Evolutionary conservation across 2,329 filamentous ascomycete genomes (phyloP).

Genomic region (Aspergillus sp.): DNA sequence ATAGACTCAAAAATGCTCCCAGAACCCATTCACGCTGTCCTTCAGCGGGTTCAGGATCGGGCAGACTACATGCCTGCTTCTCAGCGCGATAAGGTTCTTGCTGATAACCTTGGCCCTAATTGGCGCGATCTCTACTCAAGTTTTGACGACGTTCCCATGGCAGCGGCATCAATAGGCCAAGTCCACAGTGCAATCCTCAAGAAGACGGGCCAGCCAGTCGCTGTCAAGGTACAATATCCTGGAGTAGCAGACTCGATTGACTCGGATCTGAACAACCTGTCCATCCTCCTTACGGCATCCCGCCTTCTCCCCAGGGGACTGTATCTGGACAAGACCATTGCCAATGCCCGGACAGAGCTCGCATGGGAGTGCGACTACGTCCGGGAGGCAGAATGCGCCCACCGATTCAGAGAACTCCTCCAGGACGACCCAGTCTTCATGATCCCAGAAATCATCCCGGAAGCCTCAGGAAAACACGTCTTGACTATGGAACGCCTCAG

Average conservation of each 20-base stretch:
- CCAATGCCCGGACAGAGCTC: constrained; percentile 83
- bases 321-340: constrained; percentile 94
- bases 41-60: constrained; percentile 90
- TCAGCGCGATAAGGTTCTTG: constrained; percentile 79
- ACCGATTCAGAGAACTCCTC: constrained; percentile 71
- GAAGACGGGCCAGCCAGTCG: constrained; percentile 67
- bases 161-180: constrained; percentile 93
- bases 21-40: constrained; percentile 73
- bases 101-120: constrained; percentile 67
- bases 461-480: constrained; percentile 79
- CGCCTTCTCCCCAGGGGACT: constrained; percentile 83
- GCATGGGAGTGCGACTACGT: constrained; percentile 96
- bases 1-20: constrained; percentile 87
- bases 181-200: constrained; percentile 80
- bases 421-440: constrained; percentile 68
- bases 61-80: constrained; percentile 97
- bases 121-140: constrained; percentile 78
- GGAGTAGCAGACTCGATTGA: constrained; percentile 94
- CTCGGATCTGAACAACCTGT: constrained; percentile 90
- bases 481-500: constrained; percentile 90
- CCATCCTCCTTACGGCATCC: constrained; percentile 82
- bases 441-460: constrained; percentile 68
- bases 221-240: constrained; percentile 96
- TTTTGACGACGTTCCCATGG: constrained; percentile 88
- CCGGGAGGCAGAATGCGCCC: constrained; percentile 76